Evolutionary conservation across 2,329 filamentous ascomycete genomes (phyloP).

Genomic region (Colletotrichum falcatum): DNA sequence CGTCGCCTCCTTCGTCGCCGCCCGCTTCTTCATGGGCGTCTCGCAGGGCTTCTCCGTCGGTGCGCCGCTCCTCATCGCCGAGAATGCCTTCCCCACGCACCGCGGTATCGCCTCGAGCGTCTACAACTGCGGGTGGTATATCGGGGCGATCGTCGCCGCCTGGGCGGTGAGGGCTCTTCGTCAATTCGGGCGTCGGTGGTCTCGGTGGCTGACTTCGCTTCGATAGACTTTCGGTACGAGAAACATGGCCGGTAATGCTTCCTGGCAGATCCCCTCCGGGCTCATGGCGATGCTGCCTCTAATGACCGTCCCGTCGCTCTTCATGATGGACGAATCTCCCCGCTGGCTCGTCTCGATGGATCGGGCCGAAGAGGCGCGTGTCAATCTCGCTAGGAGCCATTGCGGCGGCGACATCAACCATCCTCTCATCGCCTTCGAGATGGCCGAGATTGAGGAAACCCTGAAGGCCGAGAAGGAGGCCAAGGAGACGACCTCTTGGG

Average conservation of each 20-base stretch:
- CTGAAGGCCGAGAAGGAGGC: slow-evolving; percentile 64
- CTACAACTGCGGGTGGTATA: slow-evolving; percentile 59
- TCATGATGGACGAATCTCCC: too few species aligned
- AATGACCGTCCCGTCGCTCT: slow-evolving; percentile 60
- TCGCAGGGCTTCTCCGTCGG: slow-evolving; percentile 47
- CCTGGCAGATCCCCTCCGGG: slow-evolving; percentile 45
- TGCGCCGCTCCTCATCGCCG: slow-evolving; percentile 51
- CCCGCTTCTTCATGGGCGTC: slow-evolving; percentile 51
- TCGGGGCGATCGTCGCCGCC: slow-evolving; percentile 50
- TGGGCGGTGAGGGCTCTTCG: too few species aligned
- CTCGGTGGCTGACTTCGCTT: too few species aligned
- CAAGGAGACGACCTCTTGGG: slow-evolving; percentile 49
- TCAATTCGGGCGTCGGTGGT: too few species aligned
- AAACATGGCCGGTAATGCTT: too few species aligned
- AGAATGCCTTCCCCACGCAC: slow-evolving; percentile 53
- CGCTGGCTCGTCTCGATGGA: slow-evolving; percentile 70
- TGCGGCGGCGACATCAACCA: slow-evolving; percentile 57
- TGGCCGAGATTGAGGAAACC: slow-evolving; percentile 56
- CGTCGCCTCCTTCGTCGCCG: slow-evolving; percentile 50
- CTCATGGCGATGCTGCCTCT: slow-evolving; percentile 29
- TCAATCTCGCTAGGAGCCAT: slow-evolving; percentile 67
- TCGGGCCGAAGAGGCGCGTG: slow-evolving; percentile 62
- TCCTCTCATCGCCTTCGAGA: slow-evolving; percentile 48
- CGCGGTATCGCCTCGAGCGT: slow-evolving; percentile 49
- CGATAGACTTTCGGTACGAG: too few species aligned